These are phyloP conservation scores for Madurella mycetomatis DNA, from an alignment of 2,329 filamentous ascomycete species.

Conservation along the genomic window DNA sequence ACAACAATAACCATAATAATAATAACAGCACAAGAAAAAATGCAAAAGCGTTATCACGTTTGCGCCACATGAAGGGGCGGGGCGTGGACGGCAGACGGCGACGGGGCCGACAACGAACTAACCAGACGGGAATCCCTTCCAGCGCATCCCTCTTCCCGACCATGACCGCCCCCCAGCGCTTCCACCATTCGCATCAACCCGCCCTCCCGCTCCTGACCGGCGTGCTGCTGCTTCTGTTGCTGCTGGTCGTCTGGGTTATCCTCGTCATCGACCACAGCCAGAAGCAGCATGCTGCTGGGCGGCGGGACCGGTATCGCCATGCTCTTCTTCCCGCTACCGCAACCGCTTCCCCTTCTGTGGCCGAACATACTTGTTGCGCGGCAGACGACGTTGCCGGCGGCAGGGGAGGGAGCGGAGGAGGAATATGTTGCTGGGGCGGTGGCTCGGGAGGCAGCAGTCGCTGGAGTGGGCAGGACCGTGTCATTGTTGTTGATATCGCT, in stretches of 20 bases:
- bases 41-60: too few relatives aligned
- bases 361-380: background rate
- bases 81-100: too few relatives aligned
- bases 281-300: constrained; percentile 7
- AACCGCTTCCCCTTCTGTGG: background rate
- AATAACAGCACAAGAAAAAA: too few relatives aligned
- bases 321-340: background rate
- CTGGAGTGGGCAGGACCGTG: too few relatives aligned
- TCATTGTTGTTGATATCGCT: background rate
- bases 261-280: constrained; percentile 1
- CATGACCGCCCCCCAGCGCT: constrained; percentile 37
- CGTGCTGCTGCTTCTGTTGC: background rate
- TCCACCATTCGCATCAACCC: constrained; percentile 41
- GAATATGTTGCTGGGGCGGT: background rate
- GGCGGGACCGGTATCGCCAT: background rate
- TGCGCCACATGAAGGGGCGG: too few relatives aligned
- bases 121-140: constrained; percentile 12
- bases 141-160: constrained; percentile 33
- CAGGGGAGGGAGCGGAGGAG: background rate
- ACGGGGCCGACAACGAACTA: background rate
- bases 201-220: background rate
- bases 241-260: background rate
- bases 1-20: background rate
- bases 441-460: background rate
- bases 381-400: too few relatives aligned